Evolutionary conservation across 1,284 basidiomycete genomes (phyloP), one percentile per base, ranked within the genome.

Genomic region (Cystodermella granulosa): DNA sequence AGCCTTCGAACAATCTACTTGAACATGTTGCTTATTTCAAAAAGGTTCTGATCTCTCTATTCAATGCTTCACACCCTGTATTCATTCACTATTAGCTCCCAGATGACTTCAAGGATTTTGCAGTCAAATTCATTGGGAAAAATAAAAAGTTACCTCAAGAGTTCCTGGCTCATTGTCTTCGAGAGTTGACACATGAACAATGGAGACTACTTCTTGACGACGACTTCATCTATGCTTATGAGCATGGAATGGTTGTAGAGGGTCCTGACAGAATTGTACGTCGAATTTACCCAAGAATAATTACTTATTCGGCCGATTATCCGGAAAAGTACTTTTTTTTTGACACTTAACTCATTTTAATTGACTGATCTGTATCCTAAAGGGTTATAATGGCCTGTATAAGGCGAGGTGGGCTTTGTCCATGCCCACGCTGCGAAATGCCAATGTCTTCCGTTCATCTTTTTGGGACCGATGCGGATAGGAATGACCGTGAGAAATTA

Each of bases 251-350:
- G 5, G 55, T 67, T 0, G 49, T 67, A 4, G 42, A 47, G 24
- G 66, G 59, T 18, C 16, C 17, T 4, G 56, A 67, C 50, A 57
- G 61, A 1, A 41, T 65, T 1, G 20, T 39, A 4, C 51, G 55
- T 0, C 47, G 53, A 2, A 4, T 67, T 0, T 67, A 55, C 31
- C 63, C 61, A 4, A 42, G 57, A 1, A 53, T 67, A 1, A 64
- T 69, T 22, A 67, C 58, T n/a, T 63, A 65, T 44, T 60, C 60
- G 7, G 60, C 65, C 0, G 69, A 72, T 47, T 71, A 60, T 24
- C 70, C 55, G 49, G 60, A 47, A 23, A 53, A 53, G 54, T 55
- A 39, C 38, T 46, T 51, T 6, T 13, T 4, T 13, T n/a, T 42
- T 23, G 17, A 24, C 4, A 31, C 24, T 26, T 22, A 22, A 18